Conservation (phyloP, 306 rosid genomes). For the Datisca glomerata region DNA sequence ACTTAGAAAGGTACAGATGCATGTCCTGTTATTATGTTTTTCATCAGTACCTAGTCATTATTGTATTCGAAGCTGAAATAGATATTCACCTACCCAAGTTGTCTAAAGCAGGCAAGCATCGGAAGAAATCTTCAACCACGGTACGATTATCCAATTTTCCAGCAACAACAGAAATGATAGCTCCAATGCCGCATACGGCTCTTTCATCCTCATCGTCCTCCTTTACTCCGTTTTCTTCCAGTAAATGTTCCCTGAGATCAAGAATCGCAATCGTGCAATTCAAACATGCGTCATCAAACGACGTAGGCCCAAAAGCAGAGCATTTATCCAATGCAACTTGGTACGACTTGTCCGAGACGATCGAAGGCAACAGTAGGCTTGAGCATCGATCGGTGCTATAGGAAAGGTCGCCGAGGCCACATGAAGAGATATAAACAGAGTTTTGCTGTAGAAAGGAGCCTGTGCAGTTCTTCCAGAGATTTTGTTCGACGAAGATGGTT, state of each 20-base stretch:
- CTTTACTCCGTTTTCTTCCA: not conserved
- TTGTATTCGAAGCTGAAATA: too few species aligned
- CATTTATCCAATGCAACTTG: slow-evolving; percentile 21
- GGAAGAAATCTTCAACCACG: slow-evolving; percentile 19
- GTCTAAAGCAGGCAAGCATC: slow-evolving; percentile 29
- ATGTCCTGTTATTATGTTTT: too few species aligned
- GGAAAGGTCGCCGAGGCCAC: slow-evolving; percentile 30
- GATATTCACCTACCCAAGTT: slow-evolving; percentile 25
- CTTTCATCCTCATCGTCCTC: slow-evolving; percentile 9
- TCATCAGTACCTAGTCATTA: too few species aligned
- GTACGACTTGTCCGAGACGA: slow-evolving; percentile 10
- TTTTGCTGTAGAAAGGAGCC: slow-evolving; percentile 11
- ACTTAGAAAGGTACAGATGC: too few species aligned
- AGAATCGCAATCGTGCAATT: slow-evolving; percentile 21
- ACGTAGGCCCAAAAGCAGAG: slow-evolving; percentile 15
- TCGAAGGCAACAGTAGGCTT: not conserved
- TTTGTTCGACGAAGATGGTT: slow-evolving; percentile 18
- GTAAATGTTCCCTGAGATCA: slow-evolving; percentile 15
- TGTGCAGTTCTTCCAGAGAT: slow-evolving; percentile 25
- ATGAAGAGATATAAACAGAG: slow-evolving; percentile 13
- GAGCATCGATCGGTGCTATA: slow-evolving; percentile 21
- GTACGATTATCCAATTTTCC: slow-evolving; percentile 15
- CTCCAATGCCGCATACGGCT: slow-evolving; percentile 36
- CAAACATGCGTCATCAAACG: slow-evolving; percentile 15
- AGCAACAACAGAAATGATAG: slow-evolving; percentile 37